Conservation (phyloP, 1,139 yeast species). For the Yamadazyma atlantica region DNA sequence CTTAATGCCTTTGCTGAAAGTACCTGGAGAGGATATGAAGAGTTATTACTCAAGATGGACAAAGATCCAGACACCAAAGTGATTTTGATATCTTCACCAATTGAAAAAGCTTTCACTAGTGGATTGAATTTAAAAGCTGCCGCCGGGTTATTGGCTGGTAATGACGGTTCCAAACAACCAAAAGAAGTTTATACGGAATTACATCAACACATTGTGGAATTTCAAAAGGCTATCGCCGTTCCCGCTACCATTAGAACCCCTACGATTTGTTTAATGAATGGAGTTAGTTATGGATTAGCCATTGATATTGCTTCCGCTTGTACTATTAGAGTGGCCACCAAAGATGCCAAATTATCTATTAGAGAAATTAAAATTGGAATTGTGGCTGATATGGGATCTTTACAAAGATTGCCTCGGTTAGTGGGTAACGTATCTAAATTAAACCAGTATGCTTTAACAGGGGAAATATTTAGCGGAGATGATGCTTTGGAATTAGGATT, state of each 20-base stretch:
- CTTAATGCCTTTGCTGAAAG: conserved; percentile 59
- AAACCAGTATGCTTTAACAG: conserved; percentile 65
- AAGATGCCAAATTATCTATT: conserved; percentile 56
- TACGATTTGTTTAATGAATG: conserved; percentile 49
- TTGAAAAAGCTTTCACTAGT: conserved; percentile 58
- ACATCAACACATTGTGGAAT: conserved; percentile 48
- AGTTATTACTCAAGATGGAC: conserved; percentile 49
- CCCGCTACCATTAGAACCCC: conserved; percentile 50
- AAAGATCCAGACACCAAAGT: conserved; percentile 46
- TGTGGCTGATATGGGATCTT: conserved; percentile 78
- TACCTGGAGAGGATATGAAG: conserved; percentile 57
- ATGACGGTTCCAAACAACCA: conserved; percentile 13
- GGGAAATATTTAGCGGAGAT: conserved; percentile 52
- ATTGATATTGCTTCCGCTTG: conserved; percentile 63
- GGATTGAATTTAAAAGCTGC: conserved; percentile 63
- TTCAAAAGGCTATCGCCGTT: conserved; percentile 55
- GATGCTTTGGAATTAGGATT: conserved; percentile 60
- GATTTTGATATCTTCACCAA: conserved; percentile 56
- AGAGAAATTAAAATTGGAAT: conserved; percentile 74
- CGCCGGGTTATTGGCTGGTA: conserved; percentile 11
- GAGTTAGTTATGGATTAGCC: conserved; percentile 60
- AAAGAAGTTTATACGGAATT: conserved; percentile 25
- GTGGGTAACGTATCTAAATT: conserved; percentile 60
- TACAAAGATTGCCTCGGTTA: conserved; percentile 63
- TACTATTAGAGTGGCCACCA: conserved; percentile 57